Evolutionary conservation across 1,284 basidiomycete species (phyloP).

Genomic region (Trametes versicolor): DNA sequence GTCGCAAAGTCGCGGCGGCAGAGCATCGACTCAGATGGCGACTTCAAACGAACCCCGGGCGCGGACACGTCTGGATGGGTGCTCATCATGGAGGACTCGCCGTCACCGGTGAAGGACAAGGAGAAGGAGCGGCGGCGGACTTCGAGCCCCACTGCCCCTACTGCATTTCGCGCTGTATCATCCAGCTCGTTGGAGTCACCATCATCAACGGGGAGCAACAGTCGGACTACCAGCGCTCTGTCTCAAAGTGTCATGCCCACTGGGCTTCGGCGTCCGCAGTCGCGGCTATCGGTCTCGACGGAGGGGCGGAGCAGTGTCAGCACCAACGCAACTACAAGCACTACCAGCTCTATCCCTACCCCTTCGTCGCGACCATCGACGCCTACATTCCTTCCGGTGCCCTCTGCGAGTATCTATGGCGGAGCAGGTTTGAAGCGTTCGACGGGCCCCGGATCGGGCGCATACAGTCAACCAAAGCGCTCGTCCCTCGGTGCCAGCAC

Average conservation of each 20-base stretch:
- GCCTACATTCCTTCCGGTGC: conserved; percentile 77
- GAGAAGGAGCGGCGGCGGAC: conserved; percentile 64
- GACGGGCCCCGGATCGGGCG: conserved; percentile 55
- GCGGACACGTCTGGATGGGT: conserved; percentile 82
- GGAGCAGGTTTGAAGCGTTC: conserved; percentile 65
- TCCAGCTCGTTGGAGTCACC: conserved; percentile 50
- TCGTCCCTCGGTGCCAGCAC: conserved; percentile 59
- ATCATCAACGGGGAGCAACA: conserved; percentile 45
- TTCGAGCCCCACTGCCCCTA: conserved; percentile 60
- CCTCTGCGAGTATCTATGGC: conserved; percentile 59
- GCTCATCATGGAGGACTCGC: conserved; percentile 83
- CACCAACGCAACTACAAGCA: conserved; percentile 57
- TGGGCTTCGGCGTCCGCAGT: conserved; percentile 68
- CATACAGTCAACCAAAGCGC: conserved; percentile 60
- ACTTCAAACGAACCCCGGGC: conserved; percentile 49
- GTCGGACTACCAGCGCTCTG: conserved; percentile 45
- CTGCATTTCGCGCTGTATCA: conserved; percentile 44
- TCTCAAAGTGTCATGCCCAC: conserved; percentile 53
- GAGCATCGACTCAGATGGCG: conserved; percentile 45
- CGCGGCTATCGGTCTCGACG: conserved; percentile 65
- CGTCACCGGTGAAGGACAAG: conserved; percentile 69
- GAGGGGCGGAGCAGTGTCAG: conserved; percentile 58
- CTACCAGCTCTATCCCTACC: conserved; percentile 64
- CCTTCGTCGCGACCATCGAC: conserved; percentile 78
- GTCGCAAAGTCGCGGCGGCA: conserved; percentile 40